Percentiles rank a stretch among this genome's conserved stretches.
Evolutionary conservation across 768 basidiomycete genomes (phyloP).

Genomic region (Xerocomellus dryophilus): DNA sequence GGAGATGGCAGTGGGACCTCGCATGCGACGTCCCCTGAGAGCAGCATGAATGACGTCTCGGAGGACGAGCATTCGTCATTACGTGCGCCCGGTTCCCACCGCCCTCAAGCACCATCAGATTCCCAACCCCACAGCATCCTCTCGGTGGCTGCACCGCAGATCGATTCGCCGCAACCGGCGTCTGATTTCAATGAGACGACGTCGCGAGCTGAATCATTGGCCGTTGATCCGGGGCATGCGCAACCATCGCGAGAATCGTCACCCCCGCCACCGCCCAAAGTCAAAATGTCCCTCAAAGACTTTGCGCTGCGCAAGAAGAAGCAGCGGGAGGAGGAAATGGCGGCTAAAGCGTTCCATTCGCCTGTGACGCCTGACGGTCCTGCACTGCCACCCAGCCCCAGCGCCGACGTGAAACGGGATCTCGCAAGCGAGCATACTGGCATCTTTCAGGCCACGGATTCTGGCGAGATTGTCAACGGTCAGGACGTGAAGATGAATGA

Average conservation of each 20-base stretch:
- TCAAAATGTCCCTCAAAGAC: slow-evolving; percentile 55
- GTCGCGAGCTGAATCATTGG: slow-evolving; percentile 9
- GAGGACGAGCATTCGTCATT: neutral
- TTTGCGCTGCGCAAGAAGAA: slow-evolving; percentile 56
- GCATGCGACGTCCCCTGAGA: neutral
- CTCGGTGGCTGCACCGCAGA: neutral
- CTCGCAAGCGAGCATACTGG: slow-evolving; percentile 5
- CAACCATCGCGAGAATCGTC: slow-evolving; percentile 21
- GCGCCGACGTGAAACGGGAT: slow-evolving; percentile 17
- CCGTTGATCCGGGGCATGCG: slow-evolving; percentile 4
- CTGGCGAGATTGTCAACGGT: neutral
- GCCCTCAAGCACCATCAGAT: neutral
- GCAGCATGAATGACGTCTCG: neutral
- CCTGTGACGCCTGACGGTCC: slow-evolving; percentile 16
- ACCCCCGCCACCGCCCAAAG: slow-evolving; percentile 44
- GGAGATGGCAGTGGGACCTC: neutral
- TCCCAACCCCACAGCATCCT: neutral
- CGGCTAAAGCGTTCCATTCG: slow-evolving; percentile 26
- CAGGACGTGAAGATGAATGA: slow-evolving; percentile 14
- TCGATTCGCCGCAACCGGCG: neutral
- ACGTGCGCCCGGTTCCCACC: neutral
- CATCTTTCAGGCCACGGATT: neutral
- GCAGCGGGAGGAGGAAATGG: slow-evolving; percentile 45
- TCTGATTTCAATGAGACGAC: slow-evolving; percentile 1
- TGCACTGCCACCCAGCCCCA: slow-evolving; percentile 21